Percentiles rank a stretch among this genome's conserved stretches.
phyloP scores from a whole-genome alignment of 176 grass and related monocot genomes.

The Tuctoria greenei region DNA sequence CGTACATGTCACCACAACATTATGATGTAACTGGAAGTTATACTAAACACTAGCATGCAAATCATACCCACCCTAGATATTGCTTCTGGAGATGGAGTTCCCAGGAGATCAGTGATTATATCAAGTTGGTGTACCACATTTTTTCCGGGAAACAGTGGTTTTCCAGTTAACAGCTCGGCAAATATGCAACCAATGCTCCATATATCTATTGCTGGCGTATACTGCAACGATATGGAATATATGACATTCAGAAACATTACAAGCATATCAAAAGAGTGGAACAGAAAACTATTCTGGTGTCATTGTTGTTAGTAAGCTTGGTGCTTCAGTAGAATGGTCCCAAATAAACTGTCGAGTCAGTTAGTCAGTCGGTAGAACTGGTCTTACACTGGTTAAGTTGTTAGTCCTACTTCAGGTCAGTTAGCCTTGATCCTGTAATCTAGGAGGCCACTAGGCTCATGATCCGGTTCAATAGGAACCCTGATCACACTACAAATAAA shows the following conservation, averaged over 20 bases:
- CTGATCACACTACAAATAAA: too few species aligned
- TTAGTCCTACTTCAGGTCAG: too few species aligned
- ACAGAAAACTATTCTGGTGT: not conserved
- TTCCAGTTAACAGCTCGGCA: conserved; percentile 72
- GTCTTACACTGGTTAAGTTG: too few species aligned
- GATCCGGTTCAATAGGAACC: too few species aligned
- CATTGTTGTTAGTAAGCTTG: too few species aligned
- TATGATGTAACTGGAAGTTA: not conserved
- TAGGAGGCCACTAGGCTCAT: too few species aligned
- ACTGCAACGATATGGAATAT: conserved; percentile 41
- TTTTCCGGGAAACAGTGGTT: conserved; percentile 74
- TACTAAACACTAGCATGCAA: not conserved
- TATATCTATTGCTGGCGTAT: conserved; percentile 84
- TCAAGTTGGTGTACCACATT: conserved; percentile 82
- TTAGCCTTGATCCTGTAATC: too few species aligned
- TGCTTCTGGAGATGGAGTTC: conserved; percentile 63
- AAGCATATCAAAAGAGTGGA: not conserved
- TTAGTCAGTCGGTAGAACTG: too few species aligned
- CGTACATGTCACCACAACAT: not conserved
- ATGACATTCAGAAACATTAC: not conserved
- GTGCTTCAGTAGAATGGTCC: too few species aligned
- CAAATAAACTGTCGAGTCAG: too few species aligned
- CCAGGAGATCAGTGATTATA: conserved; percentile 70
- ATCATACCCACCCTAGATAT: conserved; percentile 55
- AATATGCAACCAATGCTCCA: conserved; percentile 92